phyloP scores from a whole-genome alignment of 1,284 basidiomycete genomes.

The Boletellus sp. region DNA sequence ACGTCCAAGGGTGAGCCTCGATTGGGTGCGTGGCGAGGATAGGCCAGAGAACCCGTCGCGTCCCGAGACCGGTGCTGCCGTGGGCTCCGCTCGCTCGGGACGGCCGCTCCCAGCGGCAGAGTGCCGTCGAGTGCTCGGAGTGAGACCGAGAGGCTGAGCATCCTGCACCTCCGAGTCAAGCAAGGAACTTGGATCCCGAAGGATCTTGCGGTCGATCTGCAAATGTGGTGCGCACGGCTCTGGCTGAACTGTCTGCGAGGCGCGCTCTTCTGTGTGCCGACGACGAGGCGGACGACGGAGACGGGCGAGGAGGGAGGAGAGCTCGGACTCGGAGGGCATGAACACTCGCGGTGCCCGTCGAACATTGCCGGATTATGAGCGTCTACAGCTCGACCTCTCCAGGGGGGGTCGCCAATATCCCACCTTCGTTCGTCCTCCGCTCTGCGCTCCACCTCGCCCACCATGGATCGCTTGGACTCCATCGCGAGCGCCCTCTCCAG shows the following conservation, averaged over 20 bases:
- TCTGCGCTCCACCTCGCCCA: constrained; percentile 9
- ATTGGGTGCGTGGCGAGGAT: constrained; percentile 9
- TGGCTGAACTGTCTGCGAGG: constrained; percentile 1
- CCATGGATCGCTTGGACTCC: constrained; percentile 64
- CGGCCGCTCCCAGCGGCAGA: constrained; percentile 7
- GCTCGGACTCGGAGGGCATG: not conserved
- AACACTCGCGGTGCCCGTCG: not conserved
- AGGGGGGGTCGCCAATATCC: constrained; percentile 16
- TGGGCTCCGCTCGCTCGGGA: constrained; percentile 1
- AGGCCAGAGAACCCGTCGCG: not conserved
- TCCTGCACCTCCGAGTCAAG: constrained; percentile 19
- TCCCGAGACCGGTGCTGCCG: no score
- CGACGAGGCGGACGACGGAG: constrained; percentile 34
- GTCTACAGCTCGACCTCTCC: constrained; percentile 16
- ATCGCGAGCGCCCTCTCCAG: constrained; percentile 67
- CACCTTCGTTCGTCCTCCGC: not conserved
- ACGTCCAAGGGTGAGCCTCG: constrained; percentile 20
- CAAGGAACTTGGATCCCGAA: constrained; percentile 29
- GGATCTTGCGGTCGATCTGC: constrained; percentile 26
- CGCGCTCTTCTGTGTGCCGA: constrained; percentile 24
- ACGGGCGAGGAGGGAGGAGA: constrained; percentile 36
- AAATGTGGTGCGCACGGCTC: constrained; percentile 3
- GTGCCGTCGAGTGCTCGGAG: constrained; percentile 28
- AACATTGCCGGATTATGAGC: not conserved
- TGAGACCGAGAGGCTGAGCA: constrained; percentile 24